Evolutionary conservation across 805 yeast species (phyloP), one percentile per base, ranked within the genome.

Genomic region (Candida dendrica): DNA sequence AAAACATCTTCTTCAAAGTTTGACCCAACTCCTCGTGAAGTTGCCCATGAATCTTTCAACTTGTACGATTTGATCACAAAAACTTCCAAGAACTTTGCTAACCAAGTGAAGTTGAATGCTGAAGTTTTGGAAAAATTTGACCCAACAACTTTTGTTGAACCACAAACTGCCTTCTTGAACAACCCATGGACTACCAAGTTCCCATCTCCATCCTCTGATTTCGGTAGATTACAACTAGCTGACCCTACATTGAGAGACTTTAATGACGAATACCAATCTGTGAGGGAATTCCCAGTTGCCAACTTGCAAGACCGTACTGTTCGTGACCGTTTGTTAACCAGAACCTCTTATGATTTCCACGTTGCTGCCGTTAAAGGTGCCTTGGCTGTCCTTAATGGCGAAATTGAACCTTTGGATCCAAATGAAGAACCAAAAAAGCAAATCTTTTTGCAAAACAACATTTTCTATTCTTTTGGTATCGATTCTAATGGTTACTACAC

Each of bases 191-290:
- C 85, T 18, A 63, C 50, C 11, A 52, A 45, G 44, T 48, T 45
- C 42, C 49, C 30, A 48, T 51, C 36, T 24, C 34, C 43, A 15
- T 17, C 37, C 22, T 51, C 63, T 20, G 63, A 60, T 39, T 52
- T 49, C 31, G 65, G 63, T 37, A 54, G 47, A 42, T 42, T 45
- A 24, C 63, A 60, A 43, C 30, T 52, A 15, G 47, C 47, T 8
- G 55, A 49, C 20, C 13, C 15, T 19, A 13, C 75, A 63, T 47
- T 67, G 68, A 81, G 81, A 53, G 96, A 91, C 53, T 90, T 95
- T 85, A 89, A 89, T 60, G 95, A 84, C 50, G 97, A 93, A 52
- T 79, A 79, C 56, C 98, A 93, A 67, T 72, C 87, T 3, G 72
- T 87, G 38, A 76, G 79, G 47, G 96, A 89, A 49, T 70, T 88